Conservation (phyloP, 1,284 basidiomycete genomes). For the Thelephora terrestris region DNA sequence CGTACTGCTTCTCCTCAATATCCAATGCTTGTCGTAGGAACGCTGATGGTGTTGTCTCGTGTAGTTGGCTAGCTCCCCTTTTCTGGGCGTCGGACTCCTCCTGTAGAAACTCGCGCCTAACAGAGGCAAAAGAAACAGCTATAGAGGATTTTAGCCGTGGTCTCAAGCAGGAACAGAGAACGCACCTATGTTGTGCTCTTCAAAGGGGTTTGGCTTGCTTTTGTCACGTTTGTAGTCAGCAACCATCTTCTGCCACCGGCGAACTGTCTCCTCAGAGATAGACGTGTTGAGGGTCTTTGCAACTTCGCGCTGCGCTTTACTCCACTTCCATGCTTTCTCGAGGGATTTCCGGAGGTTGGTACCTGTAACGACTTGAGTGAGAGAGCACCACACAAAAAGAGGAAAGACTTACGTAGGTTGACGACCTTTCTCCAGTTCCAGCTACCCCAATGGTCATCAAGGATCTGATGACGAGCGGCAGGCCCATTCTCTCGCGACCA, state of each 20-base stretch:
- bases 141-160: no score
- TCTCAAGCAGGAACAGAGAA: no score
- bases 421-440: slow-evolving; percentile 12
- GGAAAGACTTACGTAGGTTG: slow-evolving; percentile 2
- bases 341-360: not conserved
- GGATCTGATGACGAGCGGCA: slow-evolving; percentile 7
- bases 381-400: no score
- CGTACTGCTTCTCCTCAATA: no score
- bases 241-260: slow-evolving; percentile 7
- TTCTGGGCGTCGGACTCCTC: no score
- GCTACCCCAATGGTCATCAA: slow-evolving; percentile 9
- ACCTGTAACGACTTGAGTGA: not conserved
- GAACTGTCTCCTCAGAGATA: not conserved
- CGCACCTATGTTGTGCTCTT: no score
- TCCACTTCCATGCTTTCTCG: not conserved
- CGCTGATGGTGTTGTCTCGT: no score
- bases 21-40: no score
- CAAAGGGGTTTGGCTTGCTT: no score
- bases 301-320: not conserved
- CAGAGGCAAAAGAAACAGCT: no score
- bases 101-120: no score
- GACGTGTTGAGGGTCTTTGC: not conserved
- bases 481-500: slow-evolving; percentile 11
- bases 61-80: no score
- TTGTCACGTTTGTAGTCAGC: slow-evolving; percentile 8